phyloP scores from a whole-genome alignment of 1,139 yeast genomes.

The Saccharomycopsis phalli region DNA sequence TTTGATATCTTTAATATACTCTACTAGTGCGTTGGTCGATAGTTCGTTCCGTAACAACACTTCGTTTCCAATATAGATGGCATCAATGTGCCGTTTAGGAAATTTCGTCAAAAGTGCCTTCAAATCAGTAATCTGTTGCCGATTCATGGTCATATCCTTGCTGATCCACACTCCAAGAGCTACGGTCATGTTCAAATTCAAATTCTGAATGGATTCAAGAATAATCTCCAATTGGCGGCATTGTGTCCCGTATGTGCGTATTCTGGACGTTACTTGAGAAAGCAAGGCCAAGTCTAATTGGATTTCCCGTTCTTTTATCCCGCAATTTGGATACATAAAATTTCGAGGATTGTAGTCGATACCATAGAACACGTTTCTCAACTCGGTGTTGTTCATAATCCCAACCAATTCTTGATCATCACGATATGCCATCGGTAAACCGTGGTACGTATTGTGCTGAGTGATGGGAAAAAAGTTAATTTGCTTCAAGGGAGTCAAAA shows the following conservation, averaged over 20 bases:
- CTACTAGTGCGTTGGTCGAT: constrained; percentile 31
- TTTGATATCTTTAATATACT: constrained; percentile 38
- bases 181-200: constrained; percentile 46
- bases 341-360: constrained; percentile 51
- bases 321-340: constrained; percentile 42
- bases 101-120: constrained; percentile 34
- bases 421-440: constrained; percentile 29
- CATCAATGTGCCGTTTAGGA: constrained; percentile 41
- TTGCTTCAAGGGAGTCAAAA: too few relatives aligned
- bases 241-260: constrained; percentile 56
- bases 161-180: constrained; percentile 63
- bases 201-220: constrained; percentile 42
- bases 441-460: constrained; percentile 22
- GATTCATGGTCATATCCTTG: constrained; percentile 32
- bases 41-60: constrained; percentile 49
- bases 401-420: constrained; percentile 28
- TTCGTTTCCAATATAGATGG: constrained; percentile 55
- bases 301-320: constrained; percentile 39
- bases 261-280: constrained; percentile 47
- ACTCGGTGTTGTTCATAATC: constrained; percentile 29
- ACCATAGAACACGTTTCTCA: constrained; percentile 42
- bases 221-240: constrained; percentile 49
- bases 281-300: constrained; percentile 46
- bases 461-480: too few relatives aligned
- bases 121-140: constrained; percentile 37